phyloP scores from a whole-genome alignment of 2,329 filamentous ascomycete genomes.

The Trichoderma sp. region DNA sequence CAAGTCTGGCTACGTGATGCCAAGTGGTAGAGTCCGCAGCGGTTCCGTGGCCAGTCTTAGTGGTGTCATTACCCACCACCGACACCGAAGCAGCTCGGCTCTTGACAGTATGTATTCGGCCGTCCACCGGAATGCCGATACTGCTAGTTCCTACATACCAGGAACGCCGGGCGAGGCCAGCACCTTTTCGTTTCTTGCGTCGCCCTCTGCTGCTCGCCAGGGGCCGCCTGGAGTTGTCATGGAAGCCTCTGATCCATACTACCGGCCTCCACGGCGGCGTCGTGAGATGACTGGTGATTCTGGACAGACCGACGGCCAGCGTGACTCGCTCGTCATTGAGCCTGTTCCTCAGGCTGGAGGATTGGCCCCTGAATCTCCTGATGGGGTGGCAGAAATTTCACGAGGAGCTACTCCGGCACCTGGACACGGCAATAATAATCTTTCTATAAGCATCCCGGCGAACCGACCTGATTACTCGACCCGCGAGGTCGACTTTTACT shows the following conservation, averaged over 20 bases:
- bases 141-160: slow-evolving; percentile 64
- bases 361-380: slow-evolving; percentile 34
- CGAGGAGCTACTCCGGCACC: slow-evolving; percentile 45
- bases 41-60: slow-evolving; percentile 60
- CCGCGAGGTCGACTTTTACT: slow-evolving; percentile 95
- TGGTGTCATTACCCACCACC: slow-evolving; percentile 42
- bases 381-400: slow-evolving; percentile 39
- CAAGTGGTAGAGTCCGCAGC: slow-evolving; percentile 55
- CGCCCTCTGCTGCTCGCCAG: slow-evolving; percentile 50
- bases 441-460: slow-evolving; percentile 43
- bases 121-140: slow-evolving; percentile 49
- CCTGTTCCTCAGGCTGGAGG: slow-evolving; percentile 37
- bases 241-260: slow-evolving; percentile 73
- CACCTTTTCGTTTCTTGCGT: slow-evolving; percentile 68
- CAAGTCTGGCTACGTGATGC: slow-evolving; percentile 57
- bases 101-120: slow-evolving; percentile 49
- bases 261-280: slow-evolving; percentile 75
- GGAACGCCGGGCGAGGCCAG: slow-evolving; percentile 71
- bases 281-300: slow-evolving; percentile 55
- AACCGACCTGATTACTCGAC: slow-evolving; percentile 83
- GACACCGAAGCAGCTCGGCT: slow-evolving; percentile 54
- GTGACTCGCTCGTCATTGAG: slow-evolving; percentile 32
- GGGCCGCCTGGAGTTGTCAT: slow-evolving; percentile 43
- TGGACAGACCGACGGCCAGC: slow-evolving; percentile 32
- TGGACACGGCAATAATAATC: slow-evolving; percentile 28